Evolutionary conservation across 495 filamentous ascomycete genomes (phyloP).

Genomic region (Sordaria brevicollis): DNA sequence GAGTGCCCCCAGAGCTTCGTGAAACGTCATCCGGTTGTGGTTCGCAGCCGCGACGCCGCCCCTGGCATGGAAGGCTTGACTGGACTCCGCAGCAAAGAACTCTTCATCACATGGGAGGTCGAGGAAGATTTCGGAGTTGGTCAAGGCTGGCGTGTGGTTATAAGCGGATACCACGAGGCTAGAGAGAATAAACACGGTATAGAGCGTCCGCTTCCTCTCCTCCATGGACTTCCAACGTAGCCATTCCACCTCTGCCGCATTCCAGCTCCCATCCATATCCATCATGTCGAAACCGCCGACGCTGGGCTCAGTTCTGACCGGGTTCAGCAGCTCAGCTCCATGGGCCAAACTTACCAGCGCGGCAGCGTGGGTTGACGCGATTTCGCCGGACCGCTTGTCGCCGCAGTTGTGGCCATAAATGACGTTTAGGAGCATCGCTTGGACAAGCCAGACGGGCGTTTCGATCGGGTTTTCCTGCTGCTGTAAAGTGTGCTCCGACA

Average conservation of each 20-base stretch:
- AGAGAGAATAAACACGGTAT: slow-evolving; percentile 80
- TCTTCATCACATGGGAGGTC: slow-evolving; percentile 93
- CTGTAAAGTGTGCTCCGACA: slow-evolving; percentile 36
- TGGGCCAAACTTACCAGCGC: slow-evolving; percentile 85
- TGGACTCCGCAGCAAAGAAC: slow-evolving; percentile 76
- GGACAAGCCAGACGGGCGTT: slow-evolving; percentile 94
- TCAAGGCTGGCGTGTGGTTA: slow-evolving; percentile 80
- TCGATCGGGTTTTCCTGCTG: slow-evolving; percentile 58
- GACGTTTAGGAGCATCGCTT: slow-evolving; percentile 94
- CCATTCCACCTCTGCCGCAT: slow-evolving; percentile 62
- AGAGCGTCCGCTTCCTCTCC: slow-evolving; percentile 90
- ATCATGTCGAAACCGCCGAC: slow-evolving; percentile 32
- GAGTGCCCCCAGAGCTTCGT: slow-evolving; percentile 66
- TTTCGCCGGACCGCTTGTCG: slow-evolving; percentile 81
- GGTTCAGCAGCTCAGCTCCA: slow-evolving; percentile 64
- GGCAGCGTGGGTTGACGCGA: slow-evolving; percentile 83
- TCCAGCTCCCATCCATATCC: slow-evolving; percentile 40
- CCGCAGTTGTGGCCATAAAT: slow-evolving; percentile 94
- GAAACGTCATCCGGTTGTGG: slow-evolving; percentile 59
- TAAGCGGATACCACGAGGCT: slow-evolving; percentile 88
- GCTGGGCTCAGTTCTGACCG: slow-evolving; percentile 32
- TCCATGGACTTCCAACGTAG: slow-evolving; percentile 77
- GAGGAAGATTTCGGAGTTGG: slow-evolving; percentile 87
- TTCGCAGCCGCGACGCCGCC: slow-evolving; percentile 59
- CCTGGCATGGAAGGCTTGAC: slow-evolving; percentile 64